Evolutionary conservation across 495 filamentous ascomycete genomes (phyloP).

Genomic region (Collariella sp.): DNA sequence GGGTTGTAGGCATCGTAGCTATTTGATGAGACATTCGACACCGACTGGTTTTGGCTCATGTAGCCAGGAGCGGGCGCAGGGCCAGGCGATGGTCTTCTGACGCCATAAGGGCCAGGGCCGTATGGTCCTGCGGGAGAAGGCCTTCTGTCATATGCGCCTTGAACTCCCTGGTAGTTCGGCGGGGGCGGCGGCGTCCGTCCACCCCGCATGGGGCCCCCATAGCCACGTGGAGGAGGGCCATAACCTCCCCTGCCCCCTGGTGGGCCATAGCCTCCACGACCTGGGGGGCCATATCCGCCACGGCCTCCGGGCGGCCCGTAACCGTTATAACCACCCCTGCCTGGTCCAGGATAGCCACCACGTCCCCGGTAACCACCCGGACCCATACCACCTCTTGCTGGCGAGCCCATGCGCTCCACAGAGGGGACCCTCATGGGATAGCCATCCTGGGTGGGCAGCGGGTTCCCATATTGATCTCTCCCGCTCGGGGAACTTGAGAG

Average conservation of each 20-base stretch:
- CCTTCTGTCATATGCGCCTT: conserved; percentile 38
- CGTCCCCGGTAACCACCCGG: conserved; percentile 47
- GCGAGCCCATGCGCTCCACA: conserved; percentile 49
- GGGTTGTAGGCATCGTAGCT: conserved; percentile 39
- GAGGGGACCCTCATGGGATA: conserved; percentile 53
- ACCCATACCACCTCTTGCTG: conserved; percentile 42
- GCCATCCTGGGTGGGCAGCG: conserved; percentile 41
- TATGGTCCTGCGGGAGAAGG: conserved; percentile 41
- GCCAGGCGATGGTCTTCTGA: conserved; percentile 29
- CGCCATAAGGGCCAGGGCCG: conserved; percentile 29
- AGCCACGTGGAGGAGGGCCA: conserved; percentile 49
- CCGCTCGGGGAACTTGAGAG: conserved; percentile 27
- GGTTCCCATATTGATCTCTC: conserved; percentile 64
- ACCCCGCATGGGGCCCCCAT: conserved; percentile 44
- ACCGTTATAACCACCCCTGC: conserved; percentile 31
- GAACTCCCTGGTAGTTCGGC: conserved; percentile 37
- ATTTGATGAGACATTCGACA: conserved; percentile 23
- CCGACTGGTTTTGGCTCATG: conserved; percentile 26
- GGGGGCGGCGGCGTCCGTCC: conserved; percentile 49
- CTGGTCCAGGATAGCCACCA: conserved; percentile 39
- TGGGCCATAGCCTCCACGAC: conserved; percentile 40
- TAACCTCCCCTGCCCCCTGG: conserved; percentile 34
- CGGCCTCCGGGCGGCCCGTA: conserved; percentile 32
- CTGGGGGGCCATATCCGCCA: conserved; percentile 33
- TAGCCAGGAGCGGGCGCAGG: conserved; percentile 33